phyloP scores from a whole-genome alignment of 169 alveolate genomes.

The Plasmodium ovale region DNA sequence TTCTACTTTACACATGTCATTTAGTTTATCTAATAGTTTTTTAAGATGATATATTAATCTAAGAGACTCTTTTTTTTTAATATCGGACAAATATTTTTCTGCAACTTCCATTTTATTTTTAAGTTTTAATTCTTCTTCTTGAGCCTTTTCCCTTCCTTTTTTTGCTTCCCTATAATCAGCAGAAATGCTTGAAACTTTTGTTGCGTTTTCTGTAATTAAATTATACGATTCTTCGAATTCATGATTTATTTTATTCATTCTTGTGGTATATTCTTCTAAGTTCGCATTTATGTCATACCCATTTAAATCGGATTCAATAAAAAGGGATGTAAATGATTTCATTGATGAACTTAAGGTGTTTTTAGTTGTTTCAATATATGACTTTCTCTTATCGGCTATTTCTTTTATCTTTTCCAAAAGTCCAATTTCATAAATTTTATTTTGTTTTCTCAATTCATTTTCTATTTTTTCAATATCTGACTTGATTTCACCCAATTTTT shows the following conservation, averaged over 20 bases:
- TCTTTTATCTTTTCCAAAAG: slow-evolving; percentile 14
- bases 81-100: background rate
- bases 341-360: slow-evolving; percentile 2
- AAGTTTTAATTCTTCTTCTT: background rate
- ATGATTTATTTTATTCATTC: background rate
- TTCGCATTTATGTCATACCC: background rate
- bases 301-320: background rate
- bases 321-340: background rate
- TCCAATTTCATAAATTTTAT: slow-evolving; percentile 33
- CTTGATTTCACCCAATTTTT: background rate
- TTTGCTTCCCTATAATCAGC: background rate
- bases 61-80: background rate
- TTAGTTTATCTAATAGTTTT: background rate
- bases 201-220: background rate
- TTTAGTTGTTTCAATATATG: slow-evolving; percentile 3
- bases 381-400: background rate
- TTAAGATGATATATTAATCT: slow-evolving; percentile 12
- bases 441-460: background rate
- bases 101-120: background rate
- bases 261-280: background rate
- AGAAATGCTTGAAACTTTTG: background rate
- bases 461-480: background rate
- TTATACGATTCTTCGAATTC: background rate
- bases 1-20: background rate
- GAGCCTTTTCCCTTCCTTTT: background rate